Percentiles rank a stretch among this genome's conserved stretches.
phyloP scores from a whole-genome alignment of 108 stramenopile species.

The Cyclotella kingstonii region DNA sequence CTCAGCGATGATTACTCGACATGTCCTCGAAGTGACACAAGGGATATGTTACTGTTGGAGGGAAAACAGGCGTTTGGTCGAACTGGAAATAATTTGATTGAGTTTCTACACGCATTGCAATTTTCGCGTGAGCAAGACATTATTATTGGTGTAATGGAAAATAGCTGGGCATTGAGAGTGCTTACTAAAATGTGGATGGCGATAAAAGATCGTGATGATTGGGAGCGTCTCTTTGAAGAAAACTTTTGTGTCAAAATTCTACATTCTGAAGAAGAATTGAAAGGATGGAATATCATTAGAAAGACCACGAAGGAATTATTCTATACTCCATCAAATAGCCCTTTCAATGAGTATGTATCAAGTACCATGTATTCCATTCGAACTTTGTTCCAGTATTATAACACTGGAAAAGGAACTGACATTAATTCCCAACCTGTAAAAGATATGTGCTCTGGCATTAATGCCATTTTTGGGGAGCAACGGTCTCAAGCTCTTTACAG shows the following conservation, averaged over 20 bases:
- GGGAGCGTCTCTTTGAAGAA: constrained; percentile 13
- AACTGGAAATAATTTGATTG: constrained; percentile 25
- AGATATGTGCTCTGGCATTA: constrained; percentile 31
- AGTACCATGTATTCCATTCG: constrained; percentile 5
- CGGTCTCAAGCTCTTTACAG: constrained; percentile 1
- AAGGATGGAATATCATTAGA: constrained; percentile 4
- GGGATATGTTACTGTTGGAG: constrained; percentile 7
- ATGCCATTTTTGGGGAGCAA: constrained; percentile 15
- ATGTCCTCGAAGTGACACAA: neutral
- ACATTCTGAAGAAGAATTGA: constrained; percentile 1
- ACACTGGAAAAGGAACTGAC: constrained; percentile 9
- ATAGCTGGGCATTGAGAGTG: constrained; percentile 17
- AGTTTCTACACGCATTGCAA: constrained; percentile 26
- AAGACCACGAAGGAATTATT: constrained; percentile 24
- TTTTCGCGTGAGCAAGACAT: constrained; percentile 6
- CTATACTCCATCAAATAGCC: constrained; percentile 1
- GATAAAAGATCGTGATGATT: constrained; percentile 1
- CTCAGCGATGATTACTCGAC: neutral
- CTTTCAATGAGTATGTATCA: constrained; percentile 24
- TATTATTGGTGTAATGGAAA: constrained; percentile 13
- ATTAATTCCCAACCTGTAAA: neutral
- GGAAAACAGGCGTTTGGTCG: constrained; percentile 6
- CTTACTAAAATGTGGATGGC: constrained; percentile 17
- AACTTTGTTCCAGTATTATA: constrained; percentile 28
- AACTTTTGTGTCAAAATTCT: constrained; percentile 26